Evolutionary conservation across 257 asterid species (phyloP).

Genomic region (Pogostemon cablin): DNA sequence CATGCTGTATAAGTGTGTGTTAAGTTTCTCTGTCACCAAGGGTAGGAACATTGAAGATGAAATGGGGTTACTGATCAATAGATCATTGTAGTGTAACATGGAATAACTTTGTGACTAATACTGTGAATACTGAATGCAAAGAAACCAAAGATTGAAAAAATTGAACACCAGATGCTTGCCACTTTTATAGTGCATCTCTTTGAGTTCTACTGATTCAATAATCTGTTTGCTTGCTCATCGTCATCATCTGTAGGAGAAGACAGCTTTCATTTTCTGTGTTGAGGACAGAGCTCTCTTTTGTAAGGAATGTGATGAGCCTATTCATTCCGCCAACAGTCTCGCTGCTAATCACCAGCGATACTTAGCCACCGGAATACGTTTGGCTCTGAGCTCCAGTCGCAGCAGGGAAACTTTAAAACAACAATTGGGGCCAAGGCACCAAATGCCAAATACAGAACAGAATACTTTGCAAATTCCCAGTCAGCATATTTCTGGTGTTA

Average conservation of each 20-base stretch:
- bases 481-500: conserved; percentile 37
- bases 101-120: too few species aligned
- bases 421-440: conserved; percentile 52
- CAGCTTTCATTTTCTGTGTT: conserved; percentile 91
- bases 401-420: conserved; percentile 36
- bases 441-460: conserved; percentile 31
- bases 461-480: conserved; percentile 35
- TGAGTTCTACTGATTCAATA: not conserved
- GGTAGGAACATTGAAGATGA: too few species aligned
- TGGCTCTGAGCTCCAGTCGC: conserved; percentile 61
- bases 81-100: not conserved
- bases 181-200: not conserved
- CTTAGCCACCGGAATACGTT: conserved; percentile 84
- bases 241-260: conserved; percentile 53
- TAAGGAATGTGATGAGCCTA: conserved; percentile 76
- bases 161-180: not conserved
- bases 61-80: too few species aligned
- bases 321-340: conserved; percentile 68
- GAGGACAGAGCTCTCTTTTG: conserved; percentile 92
- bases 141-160: not conserved
- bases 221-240: not conserved
- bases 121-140: not conserved
- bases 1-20: not conserved
- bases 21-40: not conserved
- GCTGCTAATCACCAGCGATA: conserved; percentile 82